A percentile compares a stretch with the other conserved stretches of the same genome.
Conservation (phyloP, 2,329 filamentous ascomycete species). For the Chrysoporthe puriensis region DNA sequence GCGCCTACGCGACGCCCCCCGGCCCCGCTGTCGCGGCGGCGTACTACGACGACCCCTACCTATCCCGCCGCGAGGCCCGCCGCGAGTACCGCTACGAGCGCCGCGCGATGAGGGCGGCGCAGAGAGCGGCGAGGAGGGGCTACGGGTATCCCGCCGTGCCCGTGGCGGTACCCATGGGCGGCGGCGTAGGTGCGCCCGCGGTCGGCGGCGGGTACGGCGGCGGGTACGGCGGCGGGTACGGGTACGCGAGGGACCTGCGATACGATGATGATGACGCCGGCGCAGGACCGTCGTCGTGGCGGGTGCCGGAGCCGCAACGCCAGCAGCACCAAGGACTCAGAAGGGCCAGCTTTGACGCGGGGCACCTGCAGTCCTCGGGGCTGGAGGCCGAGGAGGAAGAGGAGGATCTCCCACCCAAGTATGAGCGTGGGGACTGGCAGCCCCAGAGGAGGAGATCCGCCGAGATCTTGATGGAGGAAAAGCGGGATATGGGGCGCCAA, state of each 20-base stretch:
- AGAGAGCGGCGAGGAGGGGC: background rate
- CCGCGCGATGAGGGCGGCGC: background rate
- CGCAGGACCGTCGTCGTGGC: constrained; percentile 5
- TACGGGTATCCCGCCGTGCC: background rate
- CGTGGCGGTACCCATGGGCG: background rate
- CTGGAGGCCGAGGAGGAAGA: background rate
- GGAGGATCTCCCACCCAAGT: constrained; percentile 21
- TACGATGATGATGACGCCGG: background rate
- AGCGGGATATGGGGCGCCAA: background rate
- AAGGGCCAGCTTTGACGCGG: background rate
- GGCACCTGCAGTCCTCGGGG: background rate
- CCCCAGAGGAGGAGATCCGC: constrained; percentile 8
- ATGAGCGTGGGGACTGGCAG: constrained; percentile 20
- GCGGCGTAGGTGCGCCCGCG: background rate
- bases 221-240: background rate
- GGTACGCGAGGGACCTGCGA: background rate
- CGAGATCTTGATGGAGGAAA: constrained; percentile 13
- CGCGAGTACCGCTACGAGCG: constrained; percentile 1
- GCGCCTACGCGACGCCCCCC: constrained; percentile 1
- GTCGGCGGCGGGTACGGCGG: background rate
- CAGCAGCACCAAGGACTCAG: background rate
- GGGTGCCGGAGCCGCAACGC: background rate
- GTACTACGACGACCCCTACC: background rate
- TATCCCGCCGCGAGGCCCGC: constrained; percentile 1
- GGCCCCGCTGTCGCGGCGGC: background rate